These are phyloP conservation scores for Iris pallida DNA, from an alignment of 116 monocot species.

Conservation along the genomic window DNA sequence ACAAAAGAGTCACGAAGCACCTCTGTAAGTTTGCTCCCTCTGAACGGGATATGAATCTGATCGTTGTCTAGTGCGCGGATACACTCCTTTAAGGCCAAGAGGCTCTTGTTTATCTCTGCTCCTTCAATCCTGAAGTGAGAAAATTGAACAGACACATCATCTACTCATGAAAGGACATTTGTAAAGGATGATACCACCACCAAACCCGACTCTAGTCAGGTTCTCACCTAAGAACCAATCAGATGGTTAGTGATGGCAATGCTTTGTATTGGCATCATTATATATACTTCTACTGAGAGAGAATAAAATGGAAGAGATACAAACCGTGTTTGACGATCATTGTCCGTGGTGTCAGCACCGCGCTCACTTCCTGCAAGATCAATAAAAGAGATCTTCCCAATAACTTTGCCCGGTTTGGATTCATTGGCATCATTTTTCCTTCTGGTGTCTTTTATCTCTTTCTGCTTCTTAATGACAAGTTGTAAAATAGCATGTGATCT, in stretches of 20 bases:
- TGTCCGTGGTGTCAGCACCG: constrained; percentile 99
- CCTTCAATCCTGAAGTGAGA: constrained; percentile 82
- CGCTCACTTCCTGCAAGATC: constrained; percentile 99
- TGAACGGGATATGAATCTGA: constrained; percentile 96
- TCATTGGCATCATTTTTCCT: constrained; percentile 57
- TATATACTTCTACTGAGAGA: background rate
- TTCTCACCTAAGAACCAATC: background rate
- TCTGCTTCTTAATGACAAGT: constrained; percentile 88
- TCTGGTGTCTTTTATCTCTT: constrained; percentile 54
- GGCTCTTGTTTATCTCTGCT: constrained; percentile 98
- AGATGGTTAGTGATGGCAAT: background rate
- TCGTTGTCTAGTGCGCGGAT: constrained; percentile 98
- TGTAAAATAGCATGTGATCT: constrained; percentile 97
- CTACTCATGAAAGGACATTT: constrained; percentile 1
- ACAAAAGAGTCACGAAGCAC: constrained; percentile 99
- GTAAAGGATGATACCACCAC: background rate
- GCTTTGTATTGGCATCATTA: background rate
- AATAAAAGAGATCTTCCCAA: constrained; percentile 97
- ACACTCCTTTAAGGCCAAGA: constrained; percentile 92
- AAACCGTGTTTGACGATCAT: constrained; percentile 96
- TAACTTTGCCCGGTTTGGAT: constrained; percentile 54
- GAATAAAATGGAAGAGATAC: constrained; percentile 7
- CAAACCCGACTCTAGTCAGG: background rate
- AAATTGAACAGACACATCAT: constrained; percentile 12
- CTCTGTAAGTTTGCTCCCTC: constrained; percentile 98